Conservation (phyloP, 2,329 filamentous ascomycete genomes). For the Macrophomina tecta region DNA sequence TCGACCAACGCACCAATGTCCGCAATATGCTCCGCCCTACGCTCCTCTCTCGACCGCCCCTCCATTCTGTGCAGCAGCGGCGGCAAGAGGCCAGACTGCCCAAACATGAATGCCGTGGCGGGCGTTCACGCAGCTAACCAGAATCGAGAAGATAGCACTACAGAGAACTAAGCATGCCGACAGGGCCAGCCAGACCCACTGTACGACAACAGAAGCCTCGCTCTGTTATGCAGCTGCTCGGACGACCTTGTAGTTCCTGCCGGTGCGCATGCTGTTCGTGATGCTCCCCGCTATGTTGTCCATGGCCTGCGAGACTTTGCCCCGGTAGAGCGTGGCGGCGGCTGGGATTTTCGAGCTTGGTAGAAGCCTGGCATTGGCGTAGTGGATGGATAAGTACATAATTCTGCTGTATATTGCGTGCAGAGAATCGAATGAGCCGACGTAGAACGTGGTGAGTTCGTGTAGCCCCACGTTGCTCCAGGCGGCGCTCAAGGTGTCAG, state of each 20-base stretch:
- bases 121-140: neutral
- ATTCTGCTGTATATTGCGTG: no score
- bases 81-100: constrained; percentile 7
- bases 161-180: neutral
- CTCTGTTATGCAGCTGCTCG: neutral
- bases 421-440: neutral
- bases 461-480: neutral
- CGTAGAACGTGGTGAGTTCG: neutral
- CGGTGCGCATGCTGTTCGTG: neutral
- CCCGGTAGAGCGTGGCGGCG: no score
- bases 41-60: neutral
- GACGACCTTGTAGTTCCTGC: neutral
- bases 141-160: neutral
- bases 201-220: neutral
- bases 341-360: no score
- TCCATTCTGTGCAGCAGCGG: neutral
- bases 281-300: neutral
- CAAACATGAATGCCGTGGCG: neutral
- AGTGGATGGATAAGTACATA: no score
- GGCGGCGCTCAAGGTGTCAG: neutral
- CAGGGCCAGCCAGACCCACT: constrained; percentile 9
- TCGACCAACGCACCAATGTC: neutral
- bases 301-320: neutral
- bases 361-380: no score
- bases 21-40: neutral